Percentiles rank a stretch among this genome's conserved stretches.
Evolutionary conservation across 352 stramenopile species (phyloP).

Genomic region (Globisporangium takayamanum): DNA sequence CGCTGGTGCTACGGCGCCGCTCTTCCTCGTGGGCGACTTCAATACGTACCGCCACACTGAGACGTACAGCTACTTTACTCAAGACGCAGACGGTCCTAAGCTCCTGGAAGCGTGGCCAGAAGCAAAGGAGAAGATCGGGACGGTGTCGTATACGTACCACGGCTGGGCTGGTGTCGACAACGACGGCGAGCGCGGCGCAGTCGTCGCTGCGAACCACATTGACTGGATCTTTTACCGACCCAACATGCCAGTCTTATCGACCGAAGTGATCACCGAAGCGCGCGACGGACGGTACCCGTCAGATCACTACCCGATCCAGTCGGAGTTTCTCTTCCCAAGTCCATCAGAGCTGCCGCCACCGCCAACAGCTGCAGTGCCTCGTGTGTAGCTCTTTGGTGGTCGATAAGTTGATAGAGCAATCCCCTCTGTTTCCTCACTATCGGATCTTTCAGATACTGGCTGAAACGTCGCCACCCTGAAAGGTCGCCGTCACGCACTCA

Average conservation of each 20-base stretch:
- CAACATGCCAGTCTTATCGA: constrained; percentile 64
- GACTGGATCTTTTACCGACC: constrained; percentile 87
- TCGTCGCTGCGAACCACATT: constrained; percentile 77
- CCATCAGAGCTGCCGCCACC: constrained; percentile 45
- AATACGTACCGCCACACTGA: constrained; percentile 81
- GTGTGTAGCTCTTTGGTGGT: background rate
- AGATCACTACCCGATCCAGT: constrained; percentile 85
- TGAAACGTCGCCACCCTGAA: background rate
- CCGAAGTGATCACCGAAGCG: constrained; percentile 78
- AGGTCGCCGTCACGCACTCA: background rate
- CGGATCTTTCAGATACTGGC: background rate
- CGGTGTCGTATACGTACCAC: constrained; percentile 84
- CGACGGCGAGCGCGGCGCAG: constrained; percentile 58
- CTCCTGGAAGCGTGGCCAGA: constrained; percentile 72
- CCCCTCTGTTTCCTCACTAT: background rate
- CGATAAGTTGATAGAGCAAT: background rate
- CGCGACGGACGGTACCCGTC: constrained; percentile 78
- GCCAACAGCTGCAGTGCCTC: background rate
- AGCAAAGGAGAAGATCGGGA: constrained; percentile 55
- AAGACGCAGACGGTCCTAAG: constrained; percentile 41
- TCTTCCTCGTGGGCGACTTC: constrained; percentile 82
- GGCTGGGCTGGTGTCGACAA: constrained; percentile 83
- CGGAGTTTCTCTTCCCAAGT: constrained; percentile 71
- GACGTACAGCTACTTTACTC: constrained; percentile 81
- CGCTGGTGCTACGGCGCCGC: constrained; percentile 31